phyloP scores from a whole-genome alignment of 495 filamentous ascomycete species.

The Xylona heveae region DNA sequence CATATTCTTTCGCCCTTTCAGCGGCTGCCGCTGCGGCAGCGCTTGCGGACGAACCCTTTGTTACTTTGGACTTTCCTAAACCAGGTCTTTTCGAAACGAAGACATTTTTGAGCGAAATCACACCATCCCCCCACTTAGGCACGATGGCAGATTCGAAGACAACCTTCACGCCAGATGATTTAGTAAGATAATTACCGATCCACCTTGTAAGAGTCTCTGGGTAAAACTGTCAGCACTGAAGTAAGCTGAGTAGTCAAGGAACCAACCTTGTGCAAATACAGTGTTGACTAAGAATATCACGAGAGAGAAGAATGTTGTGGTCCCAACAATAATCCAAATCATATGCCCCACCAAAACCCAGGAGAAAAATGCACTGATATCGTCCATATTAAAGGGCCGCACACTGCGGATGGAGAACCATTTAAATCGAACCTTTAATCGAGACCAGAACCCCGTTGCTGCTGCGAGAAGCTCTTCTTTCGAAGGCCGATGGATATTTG shows the following conservation, averaged over 20 bases:
- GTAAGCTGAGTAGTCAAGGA: neutral
- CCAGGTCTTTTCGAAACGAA: slow-evolving; percentile 87
- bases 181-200: slow-evolving; percentile 89
- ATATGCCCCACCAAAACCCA: slow-evolving; percentile 89
- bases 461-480: slow-evolving; percentile 87
- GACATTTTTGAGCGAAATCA: slow-evolving; percentile 91
- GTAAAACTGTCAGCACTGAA: slow-evolving; percentile 7
- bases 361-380: slow-evolving; percentile 84
- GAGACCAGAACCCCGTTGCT: slow-evolving; percentile 79
- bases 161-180: slow-evolving; percentile 83
- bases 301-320: slow-evolving; percentile 90
- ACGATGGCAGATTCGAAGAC: slow-evolving; percentile 97
- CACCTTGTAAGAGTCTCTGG: slow-evolving; percentile 78
- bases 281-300: slow-evolving; percentile 82
- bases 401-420: slow-evolving; percentile 92
- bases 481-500: slow-evolving; percentile 61
- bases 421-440: slow-evolving; percentile 84
- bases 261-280: slow-evolving; percentile 76
- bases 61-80: slow-evolving; percentile 49
- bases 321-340: slow-evolving; percentile 84
- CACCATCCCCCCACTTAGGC: slow-evolving; percentile 79
- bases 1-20: slow-evolving; percentile 34
- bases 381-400: slow-evolving; percentile 88
- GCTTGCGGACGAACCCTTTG: slow-evolving; percentile 72
- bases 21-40: slow-evolving; percentile 54